A percentile compares a stretch with the other conserved stretches of the same genome.
Conservation (phyloP, 1,284 basidiomycete genomes). For the Malassezia slooffiae region DNA sequence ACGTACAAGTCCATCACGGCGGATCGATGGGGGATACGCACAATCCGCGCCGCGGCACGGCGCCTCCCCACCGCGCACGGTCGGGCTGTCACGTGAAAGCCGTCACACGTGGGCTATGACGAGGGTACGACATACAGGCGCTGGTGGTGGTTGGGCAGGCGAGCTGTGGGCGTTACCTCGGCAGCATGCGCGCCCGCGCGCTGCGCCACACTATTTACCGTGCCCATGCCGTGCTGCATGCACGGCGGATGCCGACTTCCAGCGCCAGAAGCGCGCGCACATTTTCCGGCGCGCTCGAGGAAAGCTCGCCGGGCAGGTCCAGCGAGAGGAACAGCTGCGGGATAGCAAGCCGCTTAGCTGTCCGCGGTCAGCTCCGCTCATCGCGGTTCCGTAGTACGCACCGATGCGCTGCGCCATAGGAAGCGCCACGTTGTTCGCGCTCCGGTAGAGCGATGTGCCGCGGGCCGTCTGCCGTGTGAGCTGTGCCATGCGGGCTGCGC, state of each 20-base stretch:
- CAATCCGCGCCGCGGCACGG: too few species aligned
- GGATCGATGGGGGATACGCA: too few species aligned
- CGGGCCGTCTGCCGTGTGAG: slow-evolving; percentile 5
- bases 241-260: slow-evolving; percentile 21
- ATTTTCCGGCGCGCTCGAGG: slow-evolving; percentile 14
- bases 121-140: neutral
- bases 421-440: neutral
- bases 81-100: neutral
- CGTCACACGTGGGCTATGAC: neutral
- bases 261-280: slow-evolving; percentile 18
- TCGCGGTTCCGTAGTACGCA: too few species aligned
- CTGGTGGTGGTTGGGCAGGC: neutral
- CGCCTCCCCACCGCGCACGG: neutral
- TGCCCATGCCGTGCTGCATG: slow-evolving; percentile 2
- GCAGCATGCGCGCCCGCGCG: neutral
- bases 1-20: slow-evolving; percentile 14
- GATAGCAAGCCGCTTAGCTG: slow-evolving; percentile 13
- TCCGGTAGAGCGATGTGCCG: slow-evolving; percentile 3
- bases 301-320: slow-evolving; percentile 18
- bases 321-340: slow-evolving; percentile 26
- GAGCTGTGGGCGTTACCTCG: neutral
- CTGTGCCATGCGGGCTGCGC: neutral
- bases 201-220: too few species aligned
- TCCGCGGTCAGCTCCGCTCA: slow-evolving; percentile 1
- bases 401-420: slow-evolving; percentile 9